phyloP scores from a whole-genome alignment of 148 eudicot genomes.

The Fallopia convolvulus region DNA sequence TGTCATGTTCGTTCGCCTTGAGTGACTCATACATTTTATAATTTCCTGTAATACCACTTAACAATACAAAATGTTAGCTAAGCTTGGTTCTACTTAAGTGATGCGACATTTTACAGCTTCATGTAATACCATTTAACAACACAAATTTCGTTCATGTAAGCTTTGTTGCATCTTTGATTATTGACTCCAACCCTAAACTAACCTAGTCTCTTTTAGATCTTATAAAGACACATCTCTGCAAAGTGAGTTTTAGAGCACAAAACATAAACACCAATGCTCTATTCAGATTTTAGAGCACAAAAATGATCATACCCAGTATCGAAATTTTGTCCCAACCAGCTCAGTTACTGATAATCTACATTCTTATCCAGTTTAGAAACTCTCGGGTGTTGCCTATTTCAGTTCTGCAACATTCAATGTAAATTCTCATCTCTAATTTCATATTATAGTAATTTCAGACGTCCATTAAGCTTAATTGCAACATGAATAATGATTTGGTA shows the following conservation, averaged over 20 bases:
- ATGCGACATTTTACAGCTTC: conserved; percentile 67
- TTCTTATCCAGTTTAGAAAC: background rate
- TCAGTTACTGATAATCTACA: too few relatives aligned
- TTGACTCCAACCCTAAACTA: too few relatives aligned
- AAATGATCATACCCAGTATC: too few relatives aligned
- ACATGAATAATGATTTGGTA: background rate
- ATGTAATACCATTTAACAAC: conserved; percentile 20
- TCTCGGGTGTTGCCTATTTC: background rate
- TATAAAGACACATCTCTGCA: too few relatives aligned
- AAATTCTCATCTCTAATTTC: background rate
- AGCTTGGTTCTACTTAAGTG: conserved; percentile 58
- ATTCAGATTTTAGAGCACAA: too few relatives aligned
- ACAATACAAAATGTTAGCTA: conserved; percentile 9
- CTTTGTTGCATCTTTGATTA: too few relatives aligned
- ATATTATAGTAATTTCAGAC: background rate
- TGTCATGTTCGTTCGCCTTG: conserved; percentile 54
- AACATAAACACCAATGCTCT: too few relatives aligned
- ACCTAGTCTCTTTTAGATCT: too few relatives aligned
- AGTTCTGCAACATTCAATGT: background rate
- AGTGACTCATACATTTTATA: conserved; percentile 73
- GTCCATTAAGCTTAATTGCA: background rate
- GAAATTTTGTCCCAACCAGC: too few relatives aligned
- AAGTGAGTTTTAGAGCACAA: too few relatives aligned
- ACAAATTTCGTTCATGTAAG: background rate
- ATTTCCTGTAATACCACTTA: conserved; percentile 44